Percentiles rank a stretch among this genome's conserved stretches.
These are phyloP conservation scores for Onygenales sp. DNA, from an alignment of 2,329 filamentous ascomycete species.

Conservation along the genomic window DNA sequence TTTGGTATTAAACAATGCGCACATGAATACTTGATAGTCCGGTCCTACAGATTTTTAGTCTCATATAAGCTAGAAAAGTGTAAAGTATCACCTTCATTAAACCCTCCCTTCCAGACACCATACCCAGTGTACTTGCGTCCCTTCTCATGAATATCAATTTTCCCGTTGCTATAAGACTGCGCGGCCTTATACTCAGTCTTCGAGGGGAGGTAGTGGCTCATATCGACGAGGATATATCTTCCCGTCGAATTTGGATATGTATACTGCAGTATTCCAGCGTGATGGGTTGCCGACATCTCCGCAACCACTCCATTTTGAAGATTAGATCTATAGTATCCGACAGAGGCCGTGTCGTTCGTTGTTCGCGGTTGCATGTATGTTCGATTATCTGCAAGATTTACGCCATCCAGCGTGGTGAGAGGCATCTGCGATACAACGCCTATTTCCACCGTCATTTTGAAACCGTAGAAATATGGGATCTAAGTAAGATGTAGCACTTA, in stretches of 20 bases:
- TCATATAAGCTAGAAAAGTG: neutral
- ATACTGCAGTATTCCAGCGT: slow-evolving; percentile 55
- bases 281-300: slow-evolving; percentile 57
- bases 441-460: too few relatives aligned
- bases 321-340: slow-evolving; percentile 55
- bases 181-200: slow-evolving; percentile 27
- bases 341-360: slow-evolving; percentile 48
- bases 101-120: slow-evolving; percentile 39
- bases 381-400: slow-evolving; percentile 34
- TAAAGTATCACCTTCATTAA: slow-evolving; percentile 26
- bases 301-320: slow-evolving; percentile 49
- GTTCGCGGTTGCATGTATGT: slow-evolving; percentile 48
- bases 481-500: neutral
- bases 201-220: slow-evolving; percentile 26
- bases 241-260: slow-evolving; percentile 44
- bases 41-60: slow-evolving; percentile 41
- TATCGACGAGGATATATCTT: slow-evolving; percentile 54
- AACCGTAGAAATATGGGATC: too few relatives aligned
- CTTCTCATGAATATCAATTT: slow-evolving; percentile 28
- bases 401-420: slow-evolving; percentile 27
- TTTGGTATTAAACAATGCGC: too few relatives aligned
- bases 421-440: slow-evolving; percentile 22
- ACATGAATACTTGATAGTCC: neutral
- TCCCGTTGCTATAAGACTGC: slow-evolving; percentile 35
- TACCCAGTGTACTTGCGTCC: slow-evolving; percentile 37